Conservation (phyloP, 345 rosid genomes). For the Brassica carinata region DNA sequence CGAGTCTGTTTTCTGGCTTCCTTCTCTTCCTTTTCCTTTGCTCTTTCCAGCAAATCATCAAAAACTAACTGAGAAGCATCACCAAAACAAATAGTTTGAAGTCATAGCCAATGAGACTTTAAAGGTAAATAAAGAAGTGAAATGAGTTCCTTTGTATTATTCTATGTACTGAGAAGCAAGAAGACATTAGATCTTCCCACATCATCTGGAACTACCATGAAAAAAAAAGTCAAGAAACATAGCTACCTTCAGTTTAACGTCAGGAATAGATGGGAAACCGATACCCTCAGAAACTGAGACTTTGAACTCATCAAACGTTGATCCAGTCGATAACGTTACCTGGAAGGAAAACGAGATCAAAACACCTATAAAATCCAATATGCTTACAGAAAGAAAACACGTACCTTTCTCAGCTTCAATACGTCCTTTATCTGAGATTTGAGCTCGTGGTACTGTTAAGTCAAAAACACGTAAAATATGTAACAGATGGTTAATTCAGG, state of each 20-base stretch:
- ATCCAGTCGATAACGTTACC: conserved; percentile 62
- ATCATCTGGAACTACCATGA: conserved; percentile 12
- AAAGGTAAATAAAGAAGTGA: conserved; percentile 2
- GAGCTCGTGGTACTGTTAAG: conserved; percentile 77
- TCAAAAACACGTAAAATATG: conserved; percentile 19
- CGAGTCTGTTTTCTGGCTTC: conserved; percentile 81
- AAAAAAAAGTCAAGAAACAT: neutral
- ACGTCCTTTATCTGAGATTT: conserved; percentile 73
- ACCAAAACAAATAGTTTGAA: conserved; percentile 21
- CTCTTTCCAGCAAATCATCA: conserved; percentile 84
- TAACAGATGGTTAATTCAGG: conserved; percentile 18
- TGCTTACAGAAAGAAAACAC: neutral
- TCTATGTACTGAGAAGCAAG: conserved; percentile 9
- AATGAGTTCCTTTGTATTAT: conserved; percentile 4
- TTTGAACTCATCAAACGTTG: conserved; percentile 78
- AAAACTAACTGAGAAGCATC: conserved; percentile 59
- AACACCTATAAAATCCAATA: conserved; percentile 32
- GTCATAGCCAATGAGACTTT: conserved; percentile 33
- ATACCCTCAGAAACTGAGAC: conserved; percentile 59
- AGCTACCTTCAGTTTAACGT: conserved; percentile 60
- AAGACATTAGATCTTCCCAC: conserved; percentile 13
- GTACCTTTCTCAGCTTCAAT: conserved; percentile 77
- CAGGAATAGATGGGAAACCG: conserved; percentile 55
- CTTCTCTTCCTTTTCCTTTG: conserved; percentile 85
- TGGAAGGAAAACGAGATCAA: conserved; percentile 40